A percentile compares a stretch with the other conserved stretches of the same genome.
Evolutionary conservation across 108 stramenopile species (phyloP).

Genomic region (Cyclotella choctawhatcheeana): DNA sequence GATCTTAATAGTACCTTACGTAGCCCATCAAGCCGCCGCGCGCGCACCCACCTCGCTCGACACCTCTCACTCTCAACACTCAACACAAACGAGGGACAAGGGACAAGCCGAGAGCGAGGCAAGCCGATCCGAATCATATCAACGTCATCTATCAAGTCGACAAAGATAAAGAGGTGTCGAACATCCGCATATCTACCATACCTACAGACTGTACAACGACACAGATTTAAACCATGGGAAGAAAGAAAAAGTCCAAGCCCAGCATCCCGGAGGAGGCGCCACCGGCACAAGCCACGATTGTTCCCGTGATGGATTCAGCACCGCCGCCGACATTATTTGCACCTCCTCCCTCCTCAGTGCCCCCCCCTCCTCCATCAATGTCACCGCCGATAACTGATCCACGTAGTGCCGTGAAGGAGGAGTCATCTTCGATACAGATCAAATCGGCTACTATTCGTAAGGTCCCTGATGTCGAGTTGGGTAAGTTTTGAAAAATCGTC

Average conservation of each 20-base stretch:
- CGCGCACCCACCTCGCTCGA: no score
- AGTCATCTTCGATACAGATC: constrained; percentile 16
- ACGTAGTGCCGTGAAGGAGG: constrained; percentile 1
- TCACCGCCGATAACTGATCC: background rate
- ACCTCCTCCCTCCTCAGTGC: background rate
- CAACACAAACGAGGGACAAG: no score
- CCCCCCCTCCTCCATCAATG: background rate
- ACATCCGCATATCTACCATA: no score
- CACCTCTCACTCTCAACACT: no score
- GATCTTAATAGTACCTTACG: no score
- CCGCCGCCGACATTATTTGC: constrained; percentile 9
- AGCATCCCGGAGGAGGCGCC: background rate
- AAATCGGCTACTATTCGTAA: constrained; percentile 27
- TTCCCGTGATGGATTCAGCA: background rate
- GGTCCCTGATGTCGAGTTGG: constrained; percentile 4
- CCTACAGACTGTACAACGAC: no score
- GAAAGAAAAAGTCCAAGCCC: constrained; percentile 11
- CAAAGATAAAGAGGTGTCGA: no score
- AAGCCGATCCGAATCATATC: no score
- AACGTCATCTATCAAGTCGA: no score
- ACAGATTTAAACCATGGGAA: constrained; percentile 8
- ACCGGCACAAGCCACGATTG: constrained; percentile 1
- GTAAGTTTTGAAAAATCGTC: background rate
- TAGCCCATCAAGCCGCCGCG: no score
- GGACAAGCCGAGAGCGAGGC: no score